Base-by-base conservation (phyloP, 306 rosid species). In the Prunus armeniaca region DNA sequence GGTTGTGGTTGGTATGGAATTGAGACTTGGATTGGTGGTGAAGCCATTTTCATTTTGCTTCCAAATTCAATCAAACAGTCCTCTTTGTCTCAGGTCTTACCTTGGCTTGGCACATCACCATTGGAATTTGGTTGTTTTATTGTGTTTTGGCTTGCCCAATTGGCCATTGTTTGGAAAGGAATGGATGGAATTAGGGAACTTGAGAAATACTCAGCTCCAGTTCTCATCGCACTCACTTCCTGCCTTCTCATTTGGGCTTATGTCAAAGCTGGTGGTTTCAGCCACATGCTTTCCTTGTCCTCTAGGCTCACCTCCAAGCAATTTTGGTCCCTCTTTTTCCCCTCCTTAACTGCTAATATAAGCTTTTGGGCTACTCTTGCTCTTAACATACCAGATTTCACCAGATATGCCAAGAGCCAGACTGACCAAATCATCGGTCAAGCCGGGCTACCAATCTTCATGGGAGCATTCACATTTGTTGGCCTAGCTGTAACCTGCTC, bases 1-100 rank as follows among this genome's bases (percentile, higher is more conserved):
- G 98, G 97, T n/a, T 92, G 98, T 79, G 98, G 98, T 66, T 94
- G 98, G 97, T 94, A 91, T 63, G 98, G 98, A 2, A 94, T 94
- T 72, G 98, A 94, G 74, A 87, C 97, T 2, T 92, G 98, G 98
- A 94, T 94, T 9, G 95, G 97, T 18, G 97, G 98, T 0, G 95
- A 92, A n/a, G 96, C 97, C 0, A 92, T 94, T 28, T 94, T 84
- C 72, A 84, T 94, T 58, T 91, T 94, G 14, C 45, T 94, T 11
- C 97, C 97, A 28, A 79, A 84, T 17, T 75, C 82, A 68, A 15
- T 90, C 0, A 90, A 87, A 71, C 41, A 65, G 22, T 73, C 89
- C 3, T 34, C 85, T 4, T 19, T 85, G 0, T 78, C 97, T 0
- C 55, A 67, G 0, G 1, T 73, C 50, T 69, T 87, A 4, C 88